Evolutionary conservation across 2,329 filamentous ascomycete species (phyloP).

Genomic region (Exserohilum turcica): DNA sequence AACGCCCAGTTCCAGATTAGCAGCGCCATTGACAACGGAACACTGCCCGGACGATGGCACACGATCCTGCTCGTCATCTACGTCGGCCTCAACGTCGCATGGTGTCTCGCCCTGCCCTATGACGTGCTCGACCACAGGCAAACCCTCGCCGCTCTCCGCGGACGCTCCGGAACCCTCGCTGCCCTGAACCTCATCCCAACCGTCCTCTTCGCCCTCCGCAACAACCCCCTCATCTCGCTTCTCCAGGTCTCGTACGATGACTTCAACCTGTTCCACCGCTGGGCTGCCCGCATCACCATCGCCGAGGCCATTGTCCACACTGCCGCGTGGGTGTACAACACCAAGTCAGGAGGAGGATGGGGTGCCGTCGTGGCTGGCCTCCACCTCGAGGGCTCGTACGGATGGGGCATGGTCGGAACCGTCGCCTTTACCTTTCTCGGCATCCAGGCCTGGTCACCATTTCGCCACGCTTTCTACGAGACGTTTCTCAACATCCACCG

Average conservation of each 20-base stretch:
- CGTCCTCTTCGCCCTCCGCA: conserved; percentile 84
- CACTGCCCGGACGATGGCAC: conserved; percentile 79
- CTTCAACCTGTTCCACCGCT: conserved; percentile 88
- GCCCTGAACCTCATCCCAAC: conserved; percentile 91
- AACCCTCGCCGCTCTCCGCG: conserved; percentile 80
- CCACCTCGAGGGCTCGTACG: conserved; percentile 65
- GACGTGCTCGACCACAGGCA: conserved; percentile 55
- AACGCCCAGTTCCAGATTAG: conserved; percentile 75
- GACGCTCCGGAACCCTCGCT: conserved; percentile 81
- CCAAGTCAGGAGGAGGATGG: conserved; percentile 64
- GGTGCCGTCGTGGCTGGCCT: conserved; percentile 62
- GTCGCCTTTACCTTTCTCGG: conserved; percentile 68
- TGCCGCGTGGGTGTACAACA: conserved; percentile 74
- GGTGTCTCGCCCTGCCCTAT: conserved; percentile 72
- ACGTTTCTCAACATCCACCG: conserved; percentile 91
- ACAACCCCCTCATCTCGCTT: conserved; percentile 85
- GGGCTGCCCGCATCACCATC: conserved; percentile 77
- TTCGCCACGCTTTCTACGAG: conserved; percentile 96
- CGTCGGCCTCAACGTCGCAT: conserved; percentile 74
- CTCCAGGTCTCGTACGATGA: conserved; percentile 93
- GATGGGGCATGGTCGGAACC: conserved; percentile 65
- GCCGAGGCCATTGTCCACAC: conserved; percentile 73
- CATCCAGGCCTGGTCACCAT: conserved; percentile 73
- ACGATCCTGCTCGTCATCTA: conserved; percentile 71
- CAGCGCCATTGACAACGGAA: conserved; percentile 72